These are phyloP conservation scores for Rhynchospora breviuscula DNA, from an alignment of 176 grass and related monocot species.

Conservation along the genomic window DNA sequence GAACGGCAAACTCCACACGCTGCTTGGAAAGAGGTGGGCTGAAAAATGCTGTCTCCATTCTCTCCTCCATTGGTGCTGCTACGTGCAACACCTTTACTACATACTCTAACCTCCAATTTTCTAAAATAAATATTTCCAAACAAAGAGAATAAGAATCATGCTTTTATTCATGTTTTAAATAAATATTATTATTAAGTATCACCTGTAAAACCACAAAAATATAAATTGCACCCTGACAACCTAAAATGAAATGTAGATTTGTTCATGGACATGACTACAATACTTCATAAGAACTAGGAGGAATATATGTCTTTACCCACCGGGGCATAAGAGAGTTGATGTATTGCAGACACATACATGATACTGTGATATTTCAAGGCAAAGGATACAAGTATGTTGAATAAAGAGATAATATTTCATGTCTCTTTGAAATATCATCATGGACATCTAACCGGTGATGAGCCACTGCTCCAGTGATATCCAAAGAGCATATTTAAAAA, in stretches of 20 bases:
- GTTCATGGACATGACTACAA: neutral
- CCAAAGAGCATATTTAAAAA: neutral
- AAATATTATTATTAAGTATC: neutral
- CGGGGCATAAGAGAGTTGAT: neutral
- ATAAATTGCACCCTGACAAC: neutral
- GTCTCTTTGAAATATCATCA: neutral
- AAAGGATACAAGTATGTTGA: neutral
- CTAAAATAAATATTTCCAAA: conserved; percentile 36
- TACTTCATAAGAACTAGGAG: neutral
- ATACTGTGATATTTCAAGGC: neutral
- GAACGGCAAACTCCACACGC: conserved; percentile 70
- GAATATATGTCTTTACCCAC: neutral
- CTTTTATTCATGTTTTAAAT: neutral
- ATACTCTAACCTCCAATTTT: conserved; percentile 65
- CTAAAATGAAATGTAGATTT: neutral
- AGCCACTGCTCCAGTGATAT: neutral
- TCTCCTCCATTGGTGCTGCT: conserved; percentile 80
- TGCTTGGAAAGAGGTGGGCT: conserved; percentile 89
- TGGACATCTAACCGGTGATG: neutral
- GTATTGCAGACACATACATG: neutral
- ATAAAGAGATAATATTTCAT: neutral
- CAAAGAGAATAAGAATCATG: conserved; percentile 9
- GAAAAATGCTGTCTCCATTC: conserved; percentile 86
- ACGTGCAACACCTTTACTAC: conserved; percentile 63
- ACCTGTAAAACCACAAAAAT: neutral